Percentiles rank a stretch among this genome's conserved stretches.
phyloP scores from a whole-genome alignment of 2,329 filamentous ascomycete species.

The Plectosphaerella cucumerina region DNA sequence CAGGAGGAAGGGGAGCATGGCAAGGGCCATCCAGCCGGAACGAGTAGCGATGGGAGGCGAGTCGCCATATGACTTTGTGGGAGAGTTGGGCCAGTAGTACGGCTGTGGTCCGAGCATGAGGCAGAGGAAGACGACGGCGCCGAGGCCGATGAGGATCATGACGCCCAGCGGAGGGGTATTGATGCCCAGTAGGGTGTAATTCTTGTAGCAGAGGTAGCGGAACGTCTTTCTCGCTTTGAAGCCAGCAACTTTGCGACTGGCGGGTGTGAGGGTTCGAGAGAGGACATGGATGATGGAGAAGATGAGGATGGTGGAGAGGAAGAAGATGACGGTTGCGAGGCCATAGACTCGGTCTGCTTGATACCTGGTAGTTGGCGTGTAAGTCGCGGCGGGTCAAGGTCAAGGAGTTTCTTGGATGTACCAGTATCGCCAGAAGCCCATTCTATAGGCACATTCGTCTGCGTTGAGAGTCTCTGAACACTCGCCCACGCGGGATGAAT shows the following conservation, averaged over 20 bases:
- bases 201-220: conserved; percentile 17
- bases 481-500: no score
- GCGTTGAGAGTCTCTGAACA: no score
- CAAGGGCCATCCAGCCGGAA: conserved; percentile 48
- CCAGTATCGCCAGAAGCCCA: no score
- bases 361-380: conserved; percentile 6
- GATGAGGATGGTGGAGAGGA: conserved; percentile 41
- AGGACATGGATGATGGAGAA: conserved; percentile 36
- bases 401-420: no score
- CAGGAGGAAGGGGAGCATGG: conserved; percentile 46
- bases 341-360: conserved; percentile 50
- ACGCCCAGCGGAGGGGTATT: conserved; percentile 41
- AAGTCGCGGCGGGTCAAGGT: no score
- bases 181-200: conserved; percentile 23
- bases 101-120: conserved; percentile 45
- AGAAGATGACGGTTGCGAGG: conserved; percentile 47
- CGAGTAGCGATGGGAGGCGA: conserved; percentile 50
- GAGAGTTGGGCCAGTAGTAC: conserved; percentile 51
- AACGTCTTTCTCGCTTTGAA: background rate
- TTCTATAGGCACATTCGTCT: no score
- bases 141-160: conserved; percentile 31
- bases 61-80: conserved; percentile 34
- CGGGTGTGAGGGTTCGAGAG: conserved; percentile 30
- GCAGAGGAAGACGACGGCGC: conserved; percentile 41
- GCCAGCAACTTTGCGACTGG: conserved; percentile 15